These are phyloP conservation scores for Chrysosporium queenslandicum DNA, from an alignment of 2,329 filamentous ascomycete genomes.

Conservation along the genomic window DNA sequence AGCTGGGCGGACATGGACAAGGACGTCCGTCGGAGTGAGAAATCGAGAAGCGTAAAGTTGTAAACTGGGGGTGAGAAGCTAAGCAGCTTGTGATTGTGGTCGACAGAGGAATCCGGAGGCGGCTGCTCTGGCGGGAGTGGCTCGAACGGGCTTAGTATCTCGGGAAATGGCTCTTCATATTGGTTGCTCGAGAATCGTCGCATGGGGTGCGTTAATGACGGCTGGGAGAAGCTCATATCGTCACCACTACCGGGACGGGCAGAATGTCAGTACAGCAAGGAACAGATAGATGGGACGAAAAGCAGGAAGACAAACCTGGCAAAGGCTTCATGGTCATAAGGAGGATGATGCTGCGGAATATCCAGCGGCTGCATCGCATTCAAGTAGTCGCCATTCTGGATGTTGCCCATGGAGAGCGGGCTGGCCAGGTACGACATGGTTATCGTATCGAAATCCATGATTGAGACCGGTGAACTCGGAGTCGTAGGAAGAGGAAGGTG, in stretches of 20 bases:
- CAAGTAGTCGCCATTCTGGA: constrained; percentile 40
- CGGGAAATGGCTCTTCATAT: constrained; percentile 42
- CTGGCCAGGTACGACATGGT: constrained; percentile 54
- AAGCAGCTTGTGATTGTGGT: constrained; percentile 61
- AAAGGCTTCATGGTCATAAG: constrained; percentile 52
- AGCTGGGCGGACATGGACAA: constrained; percentile 53
- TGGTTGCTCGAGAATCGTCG: constrained; percentile 43
- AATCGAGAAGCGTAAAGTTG: constrained; percentile 52
- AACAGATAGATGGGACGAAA: neutral
- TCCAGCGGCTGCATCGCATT: constrained; percentile 45
- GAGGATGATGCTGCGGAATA: constrained; percentile 48
- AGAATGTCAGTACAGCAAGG: neutral
- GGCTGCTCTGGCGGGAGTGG: constrained; percentile 10
- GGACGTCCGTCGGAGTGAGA: constrained; percentile 46
- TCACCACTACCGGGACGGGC: constrained; percentile 36
- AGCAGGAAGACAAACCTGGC: constrained; percentile 40
- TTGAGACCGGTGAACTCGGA: constrained; percentile 15
- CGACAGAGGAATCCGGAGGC: constrained; percentile 48
- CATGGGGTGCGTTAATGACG: constrained; percentile 31
- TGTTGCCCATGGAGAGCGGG: constrained; percentile 46
- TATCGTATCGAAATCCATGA: constrained; percentile 51
- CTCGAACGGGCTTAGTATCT: constrained; percentile 36
- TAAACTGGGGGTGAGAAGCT: constrained; percentile 58
- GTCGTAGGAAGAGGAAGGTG: neutral
- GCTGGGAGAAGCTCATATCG: constrained; percentile 42